phyloP scores from a whole-genome alignment of 1,284 basidiomycete species.

The Austroboletus niveus region DNA sequence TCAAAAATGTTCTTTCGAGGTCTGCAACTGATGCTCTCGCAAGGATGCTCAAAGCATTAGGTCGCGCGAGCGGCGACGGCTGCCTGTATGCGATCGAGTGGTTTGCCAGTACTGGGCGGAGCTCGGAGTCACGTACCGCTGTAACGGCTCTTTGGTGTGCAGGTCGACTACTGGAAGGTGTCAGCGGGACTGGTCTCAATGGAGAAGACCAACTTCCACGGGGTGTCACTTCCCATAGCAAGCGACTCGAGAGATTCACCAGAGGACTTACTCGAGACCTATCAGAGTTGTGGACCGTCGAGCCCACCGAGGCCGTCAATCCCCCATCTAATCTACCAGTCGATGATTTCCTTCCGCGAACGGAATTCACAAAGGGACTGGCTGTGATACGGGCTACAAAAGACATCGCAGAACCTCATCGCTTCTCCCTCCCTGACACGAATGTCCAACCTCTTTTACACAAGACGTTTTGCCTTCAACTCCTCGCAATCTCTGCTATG shows the following conservation, averaged over 20 bases:
- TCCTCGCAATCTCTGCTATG: constrained; percentile 67
- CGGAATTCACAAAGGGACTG: constrained; percentile 52
- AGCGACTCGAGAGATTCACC: constrained; percentile 62
- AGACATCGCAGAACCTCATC: constrained; percentile 44
- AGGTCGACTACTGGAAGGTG: constrained; percentile 70
- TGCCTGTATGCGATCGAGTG: constrained; percentile 79
- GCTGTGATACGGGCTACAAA: constrained; percentile 35
- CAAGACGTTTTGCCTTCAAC: constrained; percentile 63
- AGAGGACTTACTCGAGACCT: constrained; percentile 61
- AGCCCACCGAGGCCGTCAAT: constrained; percentile 17
- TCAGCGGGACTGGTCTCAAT: constrained; percentile 46
- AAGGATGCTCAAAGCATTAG: constrained; percentile 72
- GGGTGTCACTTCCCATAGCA: constrained; percentile 37
- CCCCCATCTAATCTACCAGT: constrained; percentile 15
- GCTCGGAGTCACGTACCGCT: constrained; percentile 44
- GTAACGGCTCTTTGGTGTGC: constrained; percentile 86
- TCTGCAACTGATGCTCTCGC: constrained; percentile 56
- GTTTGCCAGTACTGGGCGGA: constrained; percentile 64
- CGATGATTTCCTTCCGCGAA: constrained; percentile 28
- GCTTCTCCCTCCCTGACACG: constrained; percentile 29
- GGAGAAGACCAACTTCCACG: constrained; percentile 21
- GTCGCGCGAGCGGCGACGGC: constrained; percentile 64
- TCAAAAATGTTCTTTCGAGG: constrained; percentile 61
- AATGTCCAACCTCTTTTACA: constrained; percentile 52
- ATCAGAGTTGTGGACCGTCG: constrained; percentile 68